Percentiles rank a stretch among this genome's conserved stretches.
phyloP scores from a whole-genome alignment of 345 rosid species.

The Salix caprea region DNA sequence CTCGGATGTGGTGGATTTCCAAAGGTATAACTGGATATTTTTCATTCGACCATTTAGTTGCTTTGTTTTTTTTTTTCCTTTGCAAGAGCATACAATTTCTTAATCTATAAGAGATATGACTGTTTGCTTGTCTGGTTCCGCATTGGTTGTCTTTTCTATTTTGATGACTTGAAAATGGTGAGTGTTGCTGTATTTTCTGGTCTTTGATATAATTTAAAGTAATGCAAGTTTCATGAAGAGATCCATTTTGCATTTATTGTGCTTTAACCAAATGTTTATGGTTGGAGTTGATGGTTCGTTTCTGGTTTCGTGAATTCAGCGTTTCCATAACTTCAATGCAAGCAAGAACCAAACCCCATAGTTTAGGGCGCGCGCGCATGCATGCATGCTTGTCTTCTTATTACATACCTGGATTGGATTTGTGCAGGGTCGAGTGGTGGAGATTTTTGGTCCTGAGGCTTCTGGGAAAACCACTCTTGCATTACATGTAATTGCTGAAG shows the following conservation, averaged over 20 bases:
- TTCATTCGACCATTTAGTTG: not conserved
- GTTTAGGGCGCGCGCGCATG: not conserved
- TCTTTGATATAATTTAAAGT: not conserved
- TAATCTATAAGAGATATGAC: not conserved
- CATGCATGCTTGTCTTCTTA: constrained; percentile 9
- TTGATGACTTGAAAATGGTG: not conserved
- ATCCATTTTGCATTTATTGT: not conserved
- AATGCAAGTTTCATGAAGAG: not conserved
- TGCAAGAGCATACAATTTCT: not conserved
- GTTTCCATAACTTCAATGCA: not conserved
- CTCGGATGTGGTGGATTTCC: constrained; percentile 93
- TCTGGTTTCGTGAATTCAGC: not conserved
- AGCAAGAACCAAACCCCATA: not conserved
- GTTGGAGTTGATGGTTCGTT: not conserved
- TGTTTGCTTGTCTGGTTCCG: not conserved
- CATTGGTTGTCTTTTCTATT: not conserved
- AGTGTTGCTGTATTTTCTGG: not conserved
- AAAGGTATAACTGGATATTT: constrained; percentile 44
- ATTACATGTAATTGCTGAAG: constrained; percentile 93
- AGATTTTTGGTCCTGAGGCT: constrained; percentile 98
- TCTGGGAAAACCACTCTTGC: constrained; percentile 99
- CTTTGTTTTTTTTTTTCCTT: not conserved
- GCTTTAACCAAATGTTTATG: not conserved
- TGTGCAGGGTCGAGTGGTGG: constrained; percentile 89
- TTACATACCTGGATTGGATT: constrained; percentile 11